phyloP scores from a whole-genome alignment of 139 green algal species.

The Chlorella vulgaris region DNA sequence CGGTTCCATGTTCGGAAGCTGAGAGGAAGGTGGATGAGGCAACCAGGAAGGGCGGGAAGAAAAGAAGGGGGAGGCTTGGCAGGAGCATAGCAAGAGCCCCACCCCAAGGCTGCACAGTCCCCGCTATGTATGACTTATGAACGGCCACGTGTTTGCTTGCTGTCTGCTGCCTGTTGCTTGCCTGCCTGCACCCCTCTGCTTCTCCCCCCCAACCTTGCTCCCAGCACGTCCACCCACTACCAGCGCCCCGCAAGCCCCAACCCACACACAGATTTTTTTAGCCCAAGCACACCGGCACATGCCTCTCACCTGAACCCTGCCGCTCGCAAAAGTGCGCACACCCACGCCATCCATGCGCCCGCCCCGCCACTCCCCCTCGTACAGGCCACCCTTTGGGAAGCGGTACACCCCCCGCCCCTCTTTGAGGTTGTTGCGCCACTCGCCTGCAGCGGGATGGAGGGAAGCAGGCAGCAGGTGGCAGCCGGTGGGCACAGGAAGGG shows the following conservation, averaged over 20 bases:
- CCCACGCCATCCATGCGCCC: constrained; percentile 73
- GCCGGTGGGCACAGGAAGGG: neutral
- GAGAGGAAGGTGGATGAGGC: no score
- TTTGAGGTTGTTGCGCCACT: constrained; percentile 82
- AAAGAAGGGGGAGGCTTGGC: no score
- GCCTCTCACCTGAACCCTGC: constrained; percentile 55
- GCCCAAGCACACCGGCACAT: neutral
- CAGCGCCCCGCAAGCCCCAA: no score
- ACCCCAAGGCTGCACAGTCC: no score
- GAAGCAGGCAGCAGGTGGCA: neutral
- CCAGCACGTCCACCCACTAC: no score
- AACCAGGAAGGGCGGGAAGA: neutral
- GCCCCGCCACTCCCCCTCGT: constrained; percentile 82
- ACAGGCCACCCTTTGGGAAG: constrained; percentile 80
- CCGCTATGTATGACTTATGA: no score
- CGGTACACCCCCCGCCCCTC: constrained; percentile 80
- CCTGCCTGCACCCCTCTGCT: neutral
- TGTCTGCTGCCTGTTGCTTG: no score
- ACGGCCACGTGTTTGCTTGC: no score
- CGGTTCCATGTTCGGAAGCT: no score
- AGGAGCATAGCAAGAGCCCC: no score
- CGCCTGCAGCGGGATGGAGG: neutral
- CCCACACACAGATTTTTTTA: no score
- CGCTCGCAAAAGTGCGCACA: constrained; percentile 71
- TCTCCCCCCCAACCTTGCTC: neutral